phyloP scores from a whole-genome alignment of 805 yeast genomes.

The Blastobotrys americana region DNA sequence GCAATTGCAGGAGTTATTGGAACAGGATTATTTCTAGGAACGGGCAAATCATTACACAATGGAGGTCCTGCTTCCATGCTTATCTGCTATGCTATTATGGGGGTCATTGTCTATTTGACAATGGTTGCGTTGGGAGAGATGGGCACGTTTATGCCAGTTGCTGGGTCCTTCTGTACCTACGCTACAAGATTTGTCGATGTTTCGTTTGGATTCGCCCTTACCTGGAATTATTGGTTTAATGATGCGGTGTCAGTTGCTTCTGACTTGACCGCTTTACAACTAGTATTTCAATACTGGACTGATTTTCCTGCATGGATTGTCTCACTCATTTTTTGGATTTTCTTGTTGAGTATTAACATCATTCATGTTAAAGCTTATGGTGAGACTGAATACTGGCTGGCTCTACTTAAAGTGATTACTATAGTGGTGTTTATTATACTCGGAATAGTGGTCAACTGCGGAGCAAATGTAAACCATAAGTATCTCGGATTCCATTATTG shows the following conservation, averaged over 20 bases:
- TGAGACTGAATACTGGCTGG: slow-evolving; percentile 63
- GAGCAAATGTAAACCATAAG: slow-evolving; percentile 45
- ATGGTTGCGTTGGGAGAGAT: slow-evolving; percentile 51
- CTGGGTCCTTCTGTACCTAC: slow-evolving; percentile 47
- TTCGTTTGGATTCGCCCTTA: slow-evolving; percentile 46
- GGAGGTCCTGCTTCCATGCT: slow-evolving; percentile 51
- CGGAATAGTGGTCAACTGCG: slow-evolving; percentile 51
- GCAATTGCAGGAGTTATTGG: slow-evolving; percentile 77
- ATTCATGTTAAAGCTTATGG: slow-evolving; percentile 49
- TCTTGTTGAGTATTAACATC: slow-evolving; percentile 39
- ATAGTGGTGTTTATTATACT: slow-evolving; percentile 56
- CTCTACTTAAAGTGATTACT: slow-evolving; percentile 55
- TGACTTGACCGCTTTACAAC: slow-evolving; percentile 42
- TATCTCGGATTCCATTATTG: slow-evolving; percentile 50
- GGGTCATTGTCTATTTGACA: slow-evolving; percentile 45
- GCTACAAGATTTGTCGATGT: slow-evolving; percentile 45
- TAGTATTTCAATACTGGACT: slow-evolving; percentile 43
- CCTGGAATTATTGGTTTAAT: slow-evolving; percentile 45
- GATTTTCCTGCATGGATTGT: slow-evolving; percentile 44
- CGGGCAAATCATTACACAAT: slow-evolving; percentile 41
- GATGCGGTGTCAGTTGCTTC: slow-evolving; percentile 44
- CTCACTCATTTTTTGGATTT: slow-evolving; percentile 47
- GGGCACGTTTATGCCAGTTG: slow-evolving; percentile 47
- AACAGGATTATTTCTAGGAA: slow-evolving; percentile 50
- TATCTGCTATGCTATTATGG: slow-evolving; percentile 44